Percentiles rank a stretch among this genome's conserved stretches.
Evolutionary conservation across 2,329 filamentous ascomycete genomes (phyloP).

Genomic region (Penicillium sp.): DNA sequence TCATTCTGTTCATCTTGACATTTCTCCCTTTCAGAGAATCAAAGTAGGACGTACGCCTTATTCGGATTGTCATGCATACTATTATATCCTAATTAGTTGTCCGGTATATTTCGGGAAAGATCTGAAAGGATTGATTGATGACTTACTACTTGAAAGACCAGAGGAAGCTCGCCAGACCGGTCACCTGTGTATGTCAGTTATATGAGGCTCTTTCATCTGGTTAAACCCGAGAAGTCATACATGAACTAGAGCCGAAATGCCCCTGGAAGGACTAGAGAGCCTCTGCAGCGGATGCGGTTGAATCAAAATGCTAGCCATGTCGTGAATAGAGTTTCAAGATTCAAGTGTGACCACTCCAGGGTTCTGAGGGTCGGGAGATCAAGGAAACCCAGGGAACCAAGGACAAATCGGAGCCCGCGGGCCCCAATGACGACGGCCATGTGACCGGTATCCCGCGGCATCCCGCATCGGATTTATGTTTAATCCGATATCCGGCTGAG

Average conservation of each 20-base stretch:
- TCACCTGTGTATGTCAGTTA: constrained; percentile 31
- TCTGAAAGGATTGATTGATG: neutral
- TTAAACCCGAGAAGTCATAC: constrained; percentile 25
- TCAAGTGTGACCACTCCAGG: neutral
- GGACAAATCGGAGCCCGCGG: neutral
- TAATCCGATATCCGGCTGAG: constrained; percentile 18
- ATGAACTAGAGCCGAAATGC: constrained; percentile 46
- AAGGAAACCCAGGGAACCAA: neutral
- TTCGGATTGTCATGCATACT: constrained; percentile 47
- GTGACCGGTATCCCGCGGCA: constrained; percentile 22
- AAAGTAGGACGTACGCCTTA: constrained; percentile 36
- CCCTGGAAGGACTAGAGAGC: constrained; percentile 44
- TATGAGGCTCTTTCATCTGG: neutral
- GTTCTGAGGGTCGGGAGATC: neutral
- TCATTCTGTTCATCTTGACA: neutral
- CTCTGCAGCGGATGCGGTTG: constrained; percentile 46
- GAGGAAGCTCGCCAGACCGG: constrained; percentile 44
- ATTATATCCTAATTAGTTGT: constrained; percentile 8
- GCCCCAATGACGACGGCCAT: constrained; percentile 15
- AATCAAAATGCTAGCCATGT: constrained; percentile 23
- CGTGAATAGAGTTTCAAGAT: neutral
- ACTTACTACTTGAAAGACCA: constrained; percentile 48
- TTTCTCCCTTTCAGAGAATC: neutral
- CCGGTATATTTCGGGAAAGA: neutral
- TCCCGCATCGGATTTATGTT: constrained; percentile 13